Conservation (phyloP, 2,329 filamentous ascomycete genomes). For the Gremmenia infestans region DNA sequence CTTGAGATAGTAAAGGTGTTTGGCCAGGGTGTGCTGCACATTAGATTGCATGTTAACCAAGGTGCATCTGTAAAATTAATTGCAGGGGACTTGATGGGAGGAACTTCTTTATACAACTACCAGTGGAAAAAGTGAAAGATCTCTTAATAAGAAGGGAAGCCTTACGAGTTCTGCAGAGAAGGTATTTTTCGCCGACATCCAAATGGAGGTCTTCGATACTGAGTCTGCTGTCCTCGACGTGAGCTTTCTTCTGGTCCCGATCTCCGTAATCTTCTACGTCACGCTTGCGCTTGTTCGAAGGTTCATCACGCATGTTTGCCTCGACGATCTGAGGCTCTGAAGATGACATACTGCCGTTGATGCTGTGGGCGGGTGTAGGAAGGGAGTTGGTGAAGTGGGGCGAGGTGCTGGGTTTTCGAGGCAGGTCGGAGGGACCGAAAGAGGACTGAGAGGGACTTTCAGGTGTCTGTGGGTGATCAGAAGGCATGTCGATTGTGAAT, state of each 20-base stretch:
- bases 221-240: constrained; percentile 55
- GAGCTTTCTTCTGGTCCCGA: constrained; percentile 56
- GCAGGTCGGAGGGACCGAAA: constrained; percentile 42
- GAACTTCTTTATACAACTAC: constrained; percentile 13
- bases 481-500: constrained; percentile 46
- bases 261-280: constrained; percentile 50
- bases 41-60: constrained; percentile 32
- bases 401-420: constrained; percentile 45
- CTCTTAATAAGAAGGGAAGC: constrained; percentile 40
- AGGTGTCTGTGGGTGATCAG: constrained; percentile 59
- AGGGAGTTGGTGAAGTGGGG: constrained; percentile 41
- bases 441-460: constrained; percentile 61
- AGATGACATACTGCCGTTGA: constrained; percentile 45
- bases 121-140: constrained; percentile 9
- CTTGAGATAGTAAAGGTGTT: constrained; percentile 47
- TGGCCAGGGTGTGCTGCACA: constrained; percentile 29
- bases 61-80: constrained; percentile 21
- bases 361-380: constrained; percentile 59
- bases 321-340: constrained; percentile 18
- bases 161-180: constrained; percentile 64
- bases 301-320: constrained; percentile 39
- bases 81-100: constrained; percentile 10
- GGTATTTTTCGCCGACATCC: constrained; percentile 63
- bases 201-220: constrained; percentile 61
- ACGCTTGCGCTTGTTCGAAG: constrained; percentile 59